A percentile compares a stretch with the other conserved stretches of the same genome.
Evolutionary conservation across 345 rosid genomes (phyloP).

Genomic region (Syzygium aqueum): DNA sequence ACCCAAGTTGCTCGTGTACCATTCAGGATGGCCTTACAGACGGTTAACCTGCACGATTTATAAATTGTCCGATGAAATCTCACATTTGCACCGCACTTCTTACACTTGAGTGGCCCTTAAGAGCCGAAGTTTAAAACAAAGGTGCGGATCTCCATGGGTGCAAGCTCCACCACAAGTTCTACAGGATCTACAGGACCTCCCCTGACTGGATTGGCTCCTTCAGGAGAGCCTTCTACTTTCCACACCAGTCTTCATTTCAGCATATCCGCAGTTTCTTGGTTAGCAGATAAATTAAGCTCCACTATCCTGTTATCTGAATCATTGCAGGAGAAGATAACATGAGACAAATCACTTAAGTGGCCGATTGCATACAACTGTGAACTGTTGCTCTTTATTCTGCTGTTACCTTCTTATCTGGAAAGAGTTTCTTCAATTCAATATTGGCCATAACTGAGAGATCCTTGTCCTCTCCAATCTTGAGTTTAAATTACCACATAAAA

Average conservation of each 20-base stretch:
- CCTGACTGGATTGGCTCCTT: conserved; percentile 12
- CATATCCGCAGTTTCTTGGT: conserved; percentile 51
- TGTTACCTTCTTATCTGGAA: conserved; percentile 45
- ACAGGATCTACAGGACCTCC: conserved; percentile 43
- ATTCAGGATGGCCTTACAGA: not conserved
- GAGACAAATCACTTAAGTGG: not conserved
- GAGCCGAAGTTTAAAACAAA: conserved; percentile 21
- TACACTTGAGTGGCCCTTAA: not conserved
- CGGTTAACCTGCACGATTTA: not conserved
- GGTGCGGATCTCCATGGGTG: conserved; percentile 67
- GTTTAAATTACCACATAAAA: not conserved
- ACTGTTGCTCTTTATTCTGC: not conserved
- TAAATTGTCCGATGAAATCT: not conserved
- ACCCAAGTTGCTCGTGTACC: not conserved
- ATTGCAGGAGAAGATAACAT: not conserved
- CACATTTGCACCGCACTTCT: not conserved
- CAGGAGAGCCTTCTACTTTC: conserved; percentile 27
- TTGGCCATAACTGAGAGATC: conserved; percentile 54
- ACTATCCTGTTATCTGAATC: conserved; percentile 25
- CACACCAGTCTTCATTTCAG: conserved; percentile 52
- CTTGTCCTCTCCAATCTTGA: conserved; percentile 71
- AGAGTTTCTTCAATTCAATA: conserved; percentile 61
- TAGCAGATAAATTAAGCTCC: conserved; percentile 46
- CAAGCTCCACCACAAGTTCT: conserved; percentile 41
- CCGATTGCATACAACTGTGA: not conserved